phyloP scores from a whole-genome alignment of 495 filamentous ascomycete genomes.

The Penicillium verhagenii region DNA sequence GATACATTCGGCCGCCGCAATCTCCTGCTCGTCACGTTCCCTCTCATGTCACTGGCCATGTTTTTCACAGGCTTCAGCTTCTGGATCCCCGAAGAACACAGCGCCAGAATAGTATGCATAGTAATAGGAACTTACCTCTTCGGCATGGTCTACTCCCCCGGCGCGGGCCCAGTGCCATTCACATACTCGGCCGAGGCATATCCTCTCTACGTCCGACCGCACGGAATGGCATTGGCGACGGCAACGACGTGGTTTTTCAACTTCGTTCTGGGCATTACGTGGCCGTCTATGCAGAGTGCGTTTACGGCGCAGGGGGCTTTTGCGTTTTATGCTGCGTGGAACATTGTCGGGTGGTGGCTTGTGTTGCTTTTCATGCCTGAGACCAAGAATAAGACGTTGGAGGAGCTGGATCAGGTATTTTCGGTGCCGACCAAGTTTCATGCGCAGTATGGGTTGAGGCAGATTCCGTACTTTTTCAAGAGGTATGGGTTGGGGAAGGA shows the following conservation, averaged over 20 bases:
- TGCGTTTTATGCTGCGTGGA: constrained; percentile 54
- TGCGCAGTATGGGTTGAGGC: constrained; percentile 43
- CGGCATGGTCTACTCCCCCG: constrained; percentile 72
- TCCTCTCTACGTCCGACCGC: constrained; percentile 69
- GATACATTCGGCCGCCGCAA: constrained; percentile 82
- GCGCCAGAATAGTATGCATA: constrained; percentile 55
- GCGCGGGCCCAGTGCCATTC: constrained; percentile 80
- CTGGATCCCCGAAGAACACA: constrained; percentile 58
- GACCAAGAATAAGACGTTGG: constrained; percentile 48
- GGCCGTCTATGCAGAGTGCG: constrained; percentile 57
- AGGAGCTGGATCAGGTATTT: constrained; percentile 52
- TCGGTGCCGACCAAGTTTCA: constrained; percentile 50
- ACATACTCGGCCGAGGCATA: constrained; percentile 82
- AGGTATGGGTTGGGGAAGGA: constrained; percentile 40
- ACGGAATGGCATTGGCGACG: constrained; percentile 67
- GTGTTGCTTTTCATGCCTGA: constrained; percentile 52
- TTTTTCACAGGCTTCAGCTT: constrained; percentile 82
- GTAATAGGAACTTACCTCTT: constrained; percentile 74
- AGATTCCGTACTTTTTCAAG: constrained; percentile 48
- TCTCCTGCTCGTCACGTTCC: constrained; percentile 74
- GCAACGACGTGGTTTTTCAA: constrained; percentile 64
- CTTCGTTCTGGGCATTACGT: constrained; percentile 42
- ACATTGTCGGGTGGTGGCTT: constrained; percentile 48
- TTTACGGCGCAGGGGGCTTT: constrained; percentile 54
- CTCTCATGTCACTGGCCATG: constrained; percentile 68